These are phyloP conservation scores for Dictyostelium discoideum DNA, from an alignment of 78 protist species.

Conservation along the genomic window dicty_2.7 NC_007089.4:4263001-4263500, in stretches of 20 bases:
- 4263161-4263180: no score
- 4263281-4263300: neutral
- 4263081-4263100: no score
- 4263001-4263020: no score
- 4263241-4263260: neutral
- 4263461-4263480: no score
- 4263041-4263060: neutral
- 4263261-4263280: neutral
- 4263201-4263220: neutral
- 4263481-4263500: neutral
- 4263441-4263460: no score
- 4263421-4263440: no score
- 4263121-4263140: no score
- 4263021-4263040: no score
- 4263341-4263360: neutral
- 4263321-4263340: neutral
- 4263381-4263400: neutral
- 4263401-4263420: neutral
- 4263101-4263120: neutral
- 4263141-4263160: no score
- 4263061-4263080: neutral
- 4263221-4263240: no score
- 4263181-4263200: no score
- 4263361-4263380: neutral
- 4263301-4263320: neutral